Evolutionary conservation across 495 filamentous ascomycete species (phyloP).

Genomic region (Lophiostoma macrostomum): DNA sequence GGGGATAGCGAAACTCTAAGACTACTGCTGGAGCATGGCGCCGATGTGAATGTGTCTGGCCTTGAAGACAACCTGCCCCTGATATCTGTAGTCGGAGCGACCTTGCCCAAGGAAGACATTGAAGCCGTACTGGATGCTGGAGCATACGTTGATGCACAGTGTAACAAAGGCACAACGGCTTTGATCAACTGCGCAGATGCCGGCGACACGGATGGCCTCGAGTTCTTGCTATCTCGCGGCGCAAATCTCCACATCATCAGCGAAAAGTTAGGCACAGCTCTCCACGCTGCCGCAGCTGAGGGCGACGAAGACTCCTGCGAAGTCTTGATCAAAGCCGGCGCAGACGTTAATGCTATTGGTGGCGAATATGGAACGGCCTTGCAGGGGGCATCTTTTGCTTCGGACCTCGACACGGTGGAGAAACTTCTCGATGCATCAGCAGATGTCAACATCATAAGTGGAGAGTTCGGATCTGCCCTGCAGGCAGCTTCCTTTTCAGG

Average conservation of each 20-base stretch:
- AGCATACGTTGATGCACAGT: slow-evolving; percentile 14
- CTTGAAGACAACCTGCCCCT: not conserved
- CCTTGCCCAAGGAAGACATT: slow-evolving; percentile 4
- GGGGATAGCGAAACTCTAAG: slow-evolving; percentile 3
- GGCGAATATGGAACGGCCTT: slow-evolving; percentile 13
- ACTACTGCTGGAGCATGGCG: slow-evolving; percentile 9
- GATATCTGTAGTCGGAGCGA: not conserved
- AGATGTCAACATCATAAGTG: slow-evolving; percentile 10
- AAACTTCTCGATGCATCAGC: slow-evolving; percentile 10
- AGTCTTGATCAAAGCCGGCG: slow-evolving; percentile 29
- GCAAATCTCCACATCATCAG: slow-evolving; percentile 27
- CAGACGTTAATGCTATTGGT: slow-evolving; percentile 20
- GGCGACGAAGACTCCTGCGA: slow-evolving; percentile 4
- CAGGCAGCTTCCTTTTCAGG: slow-evolving; percentile 16
- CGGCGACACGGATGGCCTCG: slow-evolving; percentile 9
- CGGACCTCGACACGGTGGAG: slow-evolving; percentile 4
- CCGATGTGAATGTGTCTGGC: slow-evolving; percentile 13
- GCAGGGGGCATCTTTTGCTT: slow-evolving; percentile 10
- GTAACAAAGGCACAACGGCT: slow-evolving; percentile 15
- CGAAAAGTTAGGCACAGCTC: slow-evolving; percentile 26
- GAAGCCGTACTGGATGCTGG: slow-evolving; percentile 16
- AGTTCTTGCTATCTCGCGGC: slow-evolving; percentile 29
- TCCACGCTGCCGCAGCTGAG: slow-evolving; percentile 30
- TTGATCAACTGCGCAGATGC: slow-evolving; percentile 24
- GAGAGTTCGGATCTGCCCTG: slow-evolving; percentile 15